phyloP scores from a whole-genome alignment of 2,329 filamentous ascomycete genomes.

The Gaeumannomyces tritici region DNA sequence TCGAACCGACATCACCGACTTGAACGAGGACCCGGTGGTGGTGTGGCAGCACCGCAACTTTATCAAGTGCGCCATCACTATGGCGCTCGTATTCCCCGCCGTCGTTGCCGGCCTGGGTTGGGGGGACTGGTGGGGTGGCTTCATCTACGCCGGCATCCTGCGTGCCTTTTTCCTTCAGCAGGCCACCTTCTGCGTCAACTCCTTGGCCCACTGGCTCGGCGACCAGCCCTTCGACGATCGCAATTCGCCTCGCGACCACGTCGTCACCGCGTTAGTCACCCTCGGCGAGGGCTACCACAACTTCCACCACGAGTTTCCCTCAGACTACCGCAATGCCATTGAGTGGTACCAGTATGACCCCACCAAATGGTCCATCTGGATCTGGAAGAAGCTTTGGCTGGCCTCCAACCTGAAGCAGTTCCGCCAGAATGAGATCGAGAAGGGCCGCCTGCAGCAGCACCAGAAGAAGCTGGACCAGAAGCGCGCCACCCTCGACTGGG shows the following conservation, averaged over 20 bases:
- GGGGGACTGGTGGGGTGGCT: constrained; percentile 74
- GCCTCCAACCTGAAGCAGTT: constrained; percentile 87
- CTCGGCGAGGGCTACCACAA: constrained; percentile 86
- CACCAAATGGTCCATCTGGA: constrained; percentile 82
- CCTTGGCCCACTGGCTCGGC: constrained; percentile 80
- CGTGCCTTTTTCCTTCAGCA: constrained; percentile 87
- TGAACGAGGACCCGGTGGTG: constrained; percentile 78
- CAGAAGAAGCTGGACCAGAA: constrained; percentile 92
- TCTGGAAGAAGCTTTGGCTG: constrained; percentile 74
- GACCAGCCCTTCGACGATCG: constrained; percentile 90
- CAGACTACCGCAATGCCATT: constrained; percentile 86
- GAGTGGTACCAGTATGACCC: constrained; percentile 89
- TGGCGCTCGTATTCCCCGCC: constrained; percentile 68
- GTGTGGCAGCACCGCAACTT: constrained; percentile 85
- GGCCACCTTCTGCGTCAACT: constrained; percentile 90
- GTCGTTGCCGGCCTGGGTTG: constrained; percentile 68
- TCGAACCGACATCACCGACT: constrained; percentile 77
- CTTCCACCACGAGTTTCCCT: constrained; percentile 92
- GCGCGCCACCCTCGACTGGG: constrained; percentile 76
- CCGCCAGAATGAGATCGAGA: constrained; percentile 85
- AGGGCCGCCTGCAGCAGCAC: constrained; percentile 77
- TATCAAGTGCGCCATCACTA: constrained; percentile 67
- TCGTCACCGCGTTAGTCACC: constrained; percentile 76
- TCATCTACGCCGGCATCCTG: constrained; percentile 77
- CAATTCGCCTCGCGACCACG: constrained; percentile 81